Evolutionary conservation across 768 basidiomycete species (phyloP).

Genomic region (Panaeolus cyanescens): DNA sequence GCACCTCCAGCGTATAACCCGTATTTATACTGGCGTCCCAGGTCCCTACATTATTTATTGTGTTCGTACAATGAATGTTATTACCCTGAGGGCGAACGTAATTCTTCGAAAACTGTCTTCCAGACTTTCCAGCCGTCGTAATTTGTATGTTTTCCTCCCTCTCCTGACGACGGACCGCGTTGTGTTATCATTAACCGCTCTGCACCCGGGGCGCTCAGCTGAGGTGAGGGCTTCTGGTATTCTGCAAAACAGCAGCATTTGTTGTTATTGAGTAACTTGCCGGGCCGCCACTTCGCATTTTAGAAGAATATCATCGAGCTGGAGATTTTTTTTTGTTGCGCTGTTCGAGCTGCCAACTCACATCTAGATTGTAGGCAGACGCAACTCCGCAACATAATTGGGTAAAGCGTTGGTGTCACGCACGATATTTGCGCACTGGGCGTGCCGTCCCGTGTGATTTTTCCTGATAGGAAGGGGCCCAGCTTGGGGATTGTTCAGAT

Average conservation of each 20-base stretch:
- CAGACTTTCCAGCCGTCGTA: not conserved
- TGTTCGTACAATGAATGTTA: not conserved
- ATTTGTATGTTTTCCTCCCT: not conserved
- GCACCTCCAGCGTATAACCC: not conserved
- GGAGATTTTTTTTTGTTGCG: not conserved
- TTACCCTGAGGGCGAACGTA: not conserved
- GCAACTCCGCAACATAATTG: not conserved
- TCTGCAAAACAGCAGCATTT: not conserved
- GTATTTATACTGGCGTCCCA: not conserved
- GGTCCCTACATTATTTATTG: not conserved
- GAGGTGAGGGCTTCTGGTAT: not conserved
- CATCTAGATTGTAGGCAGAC: not conserved
- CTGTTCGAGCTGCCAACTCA: not conserved
- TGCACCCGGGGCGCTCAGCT: not conserved
- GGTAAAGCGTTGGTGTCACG: not conserved
- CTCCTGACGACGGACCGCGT: not conserved
- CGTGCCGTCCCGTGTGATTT: constrained; percentile 14
- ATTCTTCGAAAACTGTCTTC: not conserved
- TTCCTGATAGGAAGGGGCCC: constrained; percentile 6
- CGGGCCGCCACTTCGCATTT: not conserved
- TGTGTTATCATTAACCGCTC: not conserved
- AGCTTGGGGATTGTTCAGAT: constrained; percentile 12
- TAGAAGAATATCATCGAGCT: not conserved
- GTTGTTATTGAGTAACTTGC: not conserved
- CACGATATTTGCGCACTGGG: constrained; percentile 1